Base-by-base conservation (phyloP, 139 green algal genomes). In the Pleodorina starrii region DNA sequence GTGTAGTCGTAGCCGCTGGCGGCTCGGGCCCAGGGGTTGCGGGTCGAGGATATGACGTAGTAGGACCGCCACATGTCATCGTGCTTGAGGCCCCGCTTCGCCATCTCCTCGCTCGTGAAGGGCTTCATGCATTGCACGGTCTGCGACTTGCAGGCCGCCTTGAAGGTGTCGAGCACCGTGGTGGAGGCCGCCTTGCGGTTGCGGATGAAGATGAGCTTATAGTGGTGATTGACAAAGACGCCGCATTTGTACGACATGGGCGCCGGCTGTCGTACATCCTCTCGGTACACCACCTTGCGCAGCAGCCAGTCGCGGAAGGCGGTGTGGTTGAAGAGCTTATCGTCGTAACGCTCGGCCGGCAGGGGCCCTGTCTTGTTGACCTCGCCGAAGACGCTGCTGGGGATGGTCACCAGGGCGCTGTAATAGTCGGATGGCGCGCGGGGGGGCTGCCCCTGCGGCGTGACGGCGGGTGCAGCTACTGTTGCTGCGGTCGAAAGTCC, bases 211-310 rank as follows among this genome's bases (percentile, higher is more conserved):
- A 89, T 81, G 38, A 89, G 27, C 27, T 89, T 89, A 69, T 89
- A 89, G 29, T 89, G n/a, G 51, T 89, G 84, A 36, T 89, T 89
- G 0, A 82, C 48, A n/a, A 82, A 89, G 29, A 89, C 84, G 48
- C 84, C 84, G 44, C 84, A 89, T 23, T 59, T 82, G 68, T 89
- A 89, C 12, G 84, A 89, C 84, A 89, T 89, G 25, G 84, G 84
- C 23, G 84, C 43, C 10, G 82, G 82, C 14, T 10, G 25, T 25
- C 19, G 11, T 35, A 82, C 69, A 0, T 83, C 50, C 46, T 82
- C 25, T 9, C 35, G 32, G 36, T 81, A 73, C 5, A 89, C 69
- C 5, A 60, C 50, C 11, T 32, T 51, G 17, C 38, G 84, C 48
- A 89, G 35, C 21, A 89, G 84, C 69, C 69, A 82, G 5, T 89